Base-by-base conservation (phyloP, 768 basidiomycete species). In the Crassisporium funariophilum region DNA sequence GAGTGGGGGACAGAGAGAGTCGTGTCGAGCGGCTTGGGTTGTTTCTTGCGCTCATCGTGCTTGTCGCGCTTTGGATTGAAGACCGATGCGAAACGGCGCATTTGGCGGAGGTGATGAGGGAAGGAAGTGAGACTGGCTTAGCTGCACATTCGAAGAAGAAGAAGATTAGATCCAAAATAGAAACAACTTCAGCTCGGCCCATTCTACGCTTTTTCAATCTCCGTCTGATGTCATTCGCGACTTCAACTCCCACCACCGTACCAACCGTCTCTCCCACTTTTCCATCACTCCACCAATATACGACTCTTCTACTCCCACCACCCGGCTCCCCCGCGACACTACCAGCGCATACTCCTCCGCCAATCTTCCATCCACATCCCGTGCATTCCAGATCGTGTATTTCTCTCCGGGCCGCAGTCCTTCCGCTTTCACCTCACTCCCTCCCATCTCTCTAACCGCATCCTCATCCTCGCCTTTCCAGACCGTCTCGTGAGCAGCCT, bases 31-130 rank as follows among this genome's bases (percentile, higher is more conserved):
- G n/a, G n/a, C n/a, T n/a, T 29, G 46, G 60, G 23, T 31, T 22
- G 34, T 37, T 25, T 27, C 23, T 34, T 52, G 54, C 20, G 41
- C 38, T 55, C 44, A 47, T 65, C 65, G 46, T 64, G 61, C 63
- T 68, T 77, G 68, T 74, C 69, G 53, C 66, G 69, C 60, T 67
- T n/a, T n/a, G n/a, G n/a, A n/a, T n/a, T 72, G 55, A 88, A 80
- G 57, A 82, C 77, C 41, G 82, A 78, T 46, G 76, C 76, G 61
- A 88, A 67, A 55, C 84, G 80, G 59, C 83, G 83, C 84, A 87
- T 87, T 52, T n/a, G n/a, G n/a, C n/a, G n/a, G n/a, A n/a, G 31
- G 47, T 41, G 49, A 50, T 41, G 9, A 10, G 36, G 11, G 36
- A 4, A 16, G 36, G n/a, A n/a, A 31, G 29, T 11, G 29, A 31